These are phyloP conservation scores for Cryptococcus maquisensis DNA, from an alignment of 1,284 basidiomycete species.

Conservation along the genomic window DNA sequence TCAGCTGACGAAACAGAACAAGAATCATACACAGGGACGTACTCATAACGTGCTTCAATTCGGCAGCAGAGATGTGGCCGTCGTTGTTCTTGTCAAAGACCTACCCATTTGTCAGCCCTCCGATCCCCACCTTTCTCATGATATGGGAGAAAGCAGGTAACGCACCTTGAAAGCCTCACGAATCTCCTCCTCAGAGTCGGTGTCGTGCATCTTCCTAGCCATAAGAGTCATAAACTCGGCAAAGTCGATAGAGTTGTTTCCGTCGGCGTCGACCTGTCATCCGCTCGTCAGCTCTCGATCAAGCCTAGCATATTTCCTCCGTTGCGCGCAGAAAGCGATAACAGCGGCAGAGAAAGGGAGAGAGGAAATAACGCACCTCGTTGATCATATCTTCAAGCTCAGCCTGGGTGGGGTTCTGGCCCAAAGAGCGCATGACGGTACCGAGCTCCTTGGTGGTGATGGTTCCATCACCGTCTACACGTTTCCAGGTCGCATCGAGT, in stretches of 20 bases:
- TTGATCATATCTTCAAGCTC: conserved; percentile 97
- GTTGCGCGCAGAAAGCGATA: too few species aligned
- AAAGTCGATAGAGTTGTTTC: conserved; percentile 89
- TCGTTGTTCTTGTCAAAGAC: conserved; percentile 65
- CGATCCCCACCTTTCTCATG: background rate
- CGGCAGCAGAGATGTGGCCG: conserved; percentile 59
- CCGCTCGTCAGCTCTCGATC: background rate
- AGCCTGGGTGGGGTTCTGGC: conserved; percentile 93
- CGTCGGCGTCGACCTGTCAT: conserved; percentile 55
- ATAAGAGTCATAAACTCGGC: conserved; percentile 93
- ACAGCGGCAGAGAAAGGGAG: too few species aligned
- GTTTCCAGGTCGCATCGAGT: background rate
- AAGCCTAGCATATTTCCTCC: too few species aligned
- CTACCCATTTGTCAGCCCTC: conserved; percentile 7
- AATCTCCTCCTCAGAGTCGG: conserved; percentile 70
- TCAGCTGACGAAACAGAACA: background rate
- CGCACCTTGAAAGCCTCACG: conserved; percentile 60
- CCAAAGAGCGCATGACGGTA: conserved; percentile 93
- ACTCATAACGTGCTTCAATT: conserved; percentile 92
- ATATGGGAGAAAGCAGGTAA: background rate
- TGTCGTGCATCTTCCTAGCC: conserved; percentile 93
- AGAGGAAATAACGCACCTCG: conserved; percentile 56
- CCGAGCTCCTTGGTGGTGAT: conserved; percentile 95
- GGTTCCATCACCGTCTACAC: conserved; percentile 85
- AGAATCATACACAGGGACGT: conserved; percentile 36